Base-by-base conservation (phyloP, 75 land plant genomes). In the Larix kaempferi region DNA sequence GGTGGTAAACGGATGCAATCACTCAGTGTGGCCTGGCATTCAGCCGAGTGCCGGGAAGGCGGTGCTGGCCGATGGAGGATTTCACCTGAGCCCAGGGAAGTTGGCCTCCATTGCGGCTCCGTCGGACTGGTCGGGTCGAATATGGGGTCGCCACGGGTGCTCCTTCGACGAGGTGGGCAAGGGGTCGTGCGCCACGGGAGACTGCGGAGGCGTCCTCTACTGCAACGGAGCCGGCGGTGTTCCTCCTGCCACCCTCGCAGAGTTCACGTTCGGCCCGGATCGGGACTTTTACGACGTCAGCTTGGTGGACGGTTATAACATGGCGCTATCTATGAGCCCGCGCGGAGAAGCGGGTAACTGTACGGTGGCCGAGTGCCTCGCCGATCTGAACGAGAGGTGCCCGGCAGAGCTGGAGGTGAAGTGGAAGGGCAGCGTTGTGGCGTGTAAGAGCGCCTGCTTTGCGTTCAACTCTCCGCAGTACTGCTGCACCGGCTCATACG, bases 91-190 rank as follows among this genome's bases (percentile, higher is more conserved):
- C 72, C 67, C 78, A 33, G 87, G 88, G 0, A 73, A 87, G 65
- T 71, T 83, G 65, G 74, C 59, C 5, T 78, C 80, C 56, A n/a
- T 93, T 58, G 78, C 83, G 29, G 87, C 90, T 71, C 91, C 92
- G 3, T 74, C 71, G 21, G 87, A 82, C 41, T 95, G 98, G 98
- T 95, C 93, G 2, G 98, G 98, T 64, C 80, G 98, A 29, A 76
- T 95, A 54, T 95, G 98, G 98, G 98, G 89, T 25, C 83, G 98
- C 57, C 87, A 84, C 15, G 96, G 94, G 74, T 95, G 98, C 83
- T 37, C 54, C 73, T 95, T 95, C 82, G 83, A 90, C 67, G 54
- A 57, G 11, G 23, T 41, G 0, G 90, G 90, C 26, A 78, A 80
- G 23, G 94, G 91, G 56, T 35, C 80, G 0, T 95, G 98, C 62